Evolutionary conservation across 1,284 basidiomycete species (phyloP), one percentile per base, ranked within the genome.

Genomic region (Fomitopsis palustris): DNA sequence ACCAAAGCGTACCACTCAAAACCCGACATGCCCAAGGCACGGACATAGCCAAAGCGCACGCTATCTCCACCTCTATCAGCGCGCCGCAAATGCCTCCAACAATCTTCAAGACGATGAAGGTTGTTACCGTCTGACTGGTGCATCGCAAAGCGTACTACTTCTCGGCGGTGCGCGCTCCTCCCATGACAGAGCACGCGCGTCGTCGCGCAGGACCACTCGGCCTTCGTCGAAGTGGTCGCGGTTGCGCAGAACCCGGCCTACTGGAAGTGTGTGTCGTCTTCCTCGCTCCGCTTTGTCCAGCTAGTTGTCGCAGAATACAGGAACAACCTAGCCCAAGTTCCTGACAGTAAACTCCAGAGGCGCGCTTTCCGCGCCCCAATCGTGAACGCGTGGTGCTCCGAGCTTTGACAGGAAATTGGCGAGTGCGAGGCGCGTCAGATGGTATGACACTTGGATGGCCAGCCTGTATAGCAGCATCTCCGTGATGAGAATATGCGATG

Each of bases 181-280:
- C 25, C 19, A 9, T 29, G 2, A 16, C 45, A 67, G 65, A 61
- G 55, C 17, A 58, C 62, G 41, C 59, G 51, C 10, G 62, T 63
- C 25, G 57, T 57, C 16, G 57, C 70, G 8, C 56, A 65, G 39
- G 67, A 69, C 16, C 59, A 65, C 29, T 68, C 67, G 1, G 68
- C 69, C 52, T 67, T 72, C 55, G 61, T 72, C 58, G 65, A 65
- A 41, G 63, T 51, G 42, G 58, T 64, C 45, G 64, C 68, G 2
- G 57, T 67, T 29, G 69, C 70, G 16, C 68, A 67, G 58, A 70
- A 70, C 56, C 70, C 69, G 0, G 69, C 70, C 7, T 69, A 70
- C 58, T 68, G 64, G 62, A 66, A 70, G 42, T 61, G 69, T 69
- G 42, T 33, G 66, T 61, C 29, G 25, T 9, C 41, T 21, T 10